These are phyloP conservation scores for Penicillium oxalicum DNA, from an alignment of 2,329 filamentous ascomycete genomes.

Conservation along the genomic window DNA sequence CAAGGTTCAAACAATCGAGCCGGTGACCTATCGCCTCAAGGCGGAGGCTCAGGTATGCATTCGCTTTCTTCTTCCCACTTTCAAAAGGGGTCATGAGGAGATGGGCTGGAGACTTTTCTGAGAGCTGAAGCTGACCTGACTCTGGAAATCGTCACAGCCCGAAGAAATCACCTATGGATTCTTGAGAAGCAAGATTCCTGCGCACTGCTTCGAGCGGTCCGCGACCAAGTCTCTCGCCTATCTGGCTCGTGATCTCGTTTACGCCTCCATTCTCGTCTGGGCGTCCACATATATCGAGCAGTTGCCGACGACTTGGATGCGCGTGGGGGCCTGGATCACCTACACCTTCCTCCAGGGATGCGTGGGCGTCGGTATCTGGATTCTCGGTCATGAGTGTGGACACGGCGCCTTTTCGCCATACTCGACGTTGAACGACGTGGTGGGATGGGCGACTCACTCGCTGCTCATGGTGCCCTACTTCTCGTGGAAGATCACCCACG, in stretches of 20 bases:
- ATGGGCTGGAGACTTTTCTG: too few relatives aligned
- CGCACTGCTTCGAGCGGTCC: slow-evolving; percentile 16
- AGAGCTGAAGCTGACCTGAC: neutral
- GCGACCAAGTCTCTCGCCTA: slow-evolving; percentile 11
- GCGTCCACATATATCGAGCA: slow-evolving; percentile 14
- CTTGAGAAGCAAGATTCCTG: slow-evolving; percentile 13
- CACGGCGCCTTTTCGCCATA: slow-evolving; percentile 60
- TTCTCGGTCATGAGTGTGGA: slow-evolving; percentile 56
- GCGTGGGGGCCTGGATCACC: slow-evolving; percentile 9
- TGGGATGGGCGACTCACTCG: slow-evolving; percentile 60
- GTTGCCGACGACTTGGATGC: slow-evolving; percentile 7
- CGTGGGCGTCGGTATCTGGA: slow-evolving; percentile 18
- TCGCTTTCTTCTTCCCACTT: too few relatives aligned
- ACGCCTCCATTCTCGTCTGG: slow-evolving; percentile 12
- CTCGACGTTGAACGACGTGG: slow-evolving; percentile 51
- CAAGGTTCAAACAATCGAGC: slow-evolving; percentile 11
- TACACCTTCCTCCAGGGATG: slow-evolving; percentile 17
- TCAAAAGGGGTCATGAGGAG: too few relatives aligned
- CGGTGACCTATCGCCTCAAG: slow-evolving; percentile 13
- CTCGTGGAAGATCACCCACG: slow-evolving; percentile 65
- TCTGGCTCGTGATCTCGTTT: slow-evolving; percentile 14
- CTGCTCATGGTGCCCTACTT: slow-evolving; percentile 63
- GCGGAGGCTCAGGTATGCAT: slow-evolving; percentile 9
- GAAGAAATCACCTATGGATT: slow-evolving; percentile 15
- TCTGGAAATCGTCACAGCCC: slow-evolving; percentile 1